These are phyloP conservation scores for sunflower (Helianthus annuus) DNA, from an alignment of 129 eudicot genomes.

Conservation along the genomic window DNA sequence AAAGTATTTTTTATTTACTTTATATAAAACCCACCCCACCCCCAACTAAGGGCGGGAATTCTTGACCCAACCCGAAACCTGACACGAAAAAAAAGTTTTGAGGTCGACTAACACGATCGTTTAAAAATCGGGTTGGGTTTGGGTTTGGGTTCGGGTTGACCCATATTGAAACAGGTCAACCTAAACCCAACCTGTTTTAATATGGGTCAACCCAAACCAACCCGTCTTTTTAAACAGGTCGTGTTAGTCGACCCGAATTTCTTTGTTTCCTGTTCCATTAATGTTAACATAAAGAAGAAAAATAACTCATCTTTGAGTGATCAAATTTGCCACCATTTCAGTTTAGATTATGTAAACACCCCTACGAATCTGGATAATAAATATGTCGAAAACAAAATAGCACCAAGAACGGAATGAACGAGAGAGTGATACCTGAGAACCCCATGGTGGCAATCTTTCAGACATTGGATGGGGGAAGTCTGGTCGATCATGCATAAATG, in stretches of 20 bases:
- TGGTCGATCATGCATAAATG: conserved; percentile 73
- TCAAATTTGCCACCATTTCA: background rate
- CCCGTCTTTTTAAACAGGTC: too few relatives aligned
- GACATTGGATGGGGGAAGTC: conserved; percentile 70
- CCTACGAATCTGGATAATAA: background rate
- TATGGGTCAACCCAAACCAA: too few relatives aligned
- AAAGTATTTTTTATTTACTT: too few relatives aligned
- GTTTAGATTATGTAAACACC: background rate
- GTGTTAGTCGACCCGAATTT: background rate
- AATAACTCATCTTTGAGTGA: background rate
- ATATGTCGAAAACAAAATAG: background rate
- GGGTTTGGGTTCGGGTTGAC: too few relatives aligned
- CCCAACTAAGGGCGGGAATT: too few relatives aligned
- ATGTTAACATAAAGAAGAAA: background rate
- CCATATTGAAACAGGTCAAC: background rate
- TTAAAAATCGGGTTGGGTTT: too few relatives aligned
- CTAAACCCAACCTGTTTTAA: background rate
- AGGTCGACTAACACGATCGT: too few relatives aligned
- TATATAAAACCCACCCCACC: too few relatives aligned
- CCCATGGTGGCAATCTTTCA: conserved; percentile 79
- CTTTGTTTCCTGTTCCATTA: background rate
- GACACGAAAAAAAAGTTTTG: too few relatives aligned
- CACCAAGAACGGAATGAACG: background rate
- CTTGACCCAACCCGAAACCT: too few relatives aligned
- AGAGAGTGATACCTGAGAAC: conserved; percentile 66